A percentile compares a stretch with the other conserved stretches of the same genome.
Evolutionary conservation across 345 rosid species (phyloP).

Genomic region (thale cress (Arabidopsis thaliana)): TAIR10.1 NC_003076.8:481501-482000

Average conservation of each 20-base stretch:
- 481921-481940: slow-evolving; percentile 57
- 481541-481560: slow-evolving; percentile 41
- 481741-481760: slow-evolving; percentile 69
- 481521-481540: slow-evolving; percentile 63
- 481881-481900: slow-evolving; percentile 4
- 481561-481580: slow-evolving; percentile 59
- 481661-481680: slow-evolving; percentile 5
- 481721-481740: slow-evolving; percentile 69
- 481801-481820: slow-evolving; percentile 77
- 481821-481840: slow-evolving; percentile 90
- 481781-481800: slow-evolving; percentile 89
- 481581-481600: slow-evolving; percentile 85
- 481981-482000: slow-evolving; percentile 83
- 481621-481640: slow-evolving; percentile 79
- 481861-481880: slow-evolving; percentile 18
- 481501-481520: slow-evolving; percentile 63
- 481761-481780: slow-evolving; percentile 62
- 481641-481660: slow-evolving; percentile 23
- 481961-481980: slow-evolving; percentile 83
- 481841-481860: slow-evolving; percentile 28
- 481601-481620: slow-evolving; percentile 83
- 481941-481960: slow-evolving; percentile 73
- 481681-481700: slow-evolving; percentile 25
- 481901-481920: not conserved
- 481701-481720: slow-evolving; percentile 24